Evolutionary conservation across 768 basidiomycete genomes (phyloP).

Genomic region (Hebeloma cylindrosporum): DNA sequence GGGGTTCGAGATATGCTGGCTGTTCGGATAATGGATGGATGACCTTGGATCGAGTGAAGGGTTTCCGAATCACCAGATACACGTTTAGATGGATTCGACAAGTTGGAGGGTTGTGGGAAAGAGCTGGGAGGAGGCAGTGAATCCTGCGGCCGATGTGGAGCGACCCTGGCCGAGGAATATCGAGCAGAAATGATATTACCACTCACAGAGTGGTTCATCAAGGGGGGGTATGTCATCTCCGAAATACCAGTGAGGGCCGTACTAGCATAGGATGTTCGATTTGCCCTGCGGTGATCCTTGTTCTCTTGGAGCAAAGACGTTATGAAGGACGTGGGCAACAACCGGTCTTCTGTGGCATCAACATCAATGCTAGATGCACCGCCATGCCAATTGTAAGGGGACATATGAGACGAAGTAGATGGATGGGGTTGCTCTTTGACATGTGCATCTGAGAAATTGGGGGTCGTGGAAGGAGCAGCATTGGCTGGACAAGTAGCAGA

Average conservation of each 20-base stretch:
- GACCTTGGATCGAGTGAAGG: constrained; percentile 33
- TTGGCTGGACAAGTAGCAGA: constrained; percentile 9
- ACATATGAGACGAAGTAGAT: constrained; percentile 20
- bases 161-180: constrained; percentile 1
- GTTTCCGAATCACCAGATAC: constrained; percentile 41
- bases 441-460: constrained; percentile 14
- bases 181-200: constrained; percentile 10
- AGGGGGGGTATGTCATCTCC: constrained; percentile 56
- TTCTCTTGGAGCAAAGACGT: constrained; percentile 54
- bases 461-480: constrained; percentile 13
- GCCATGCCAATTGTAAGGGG: constrained; percentile 61
- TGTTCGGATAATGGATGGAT: constrained; percentile 24
- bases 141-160: constrained; percentile 9
- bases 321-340: constrained; percentile 63
- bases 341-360: constrained; percentile 55
- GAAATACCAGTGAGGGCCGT: constrained; percentile 51
- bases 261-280: constrained; percentile 35
- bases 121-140: constrained; percentile 34
- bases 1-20: constrained; percentile 23
- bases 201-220: constrained; percentile 22
- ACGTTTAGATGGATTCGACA: constrained; percentile 16
- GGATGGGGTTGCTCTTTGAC: neutral
- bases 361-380: constrained; percentile 57
- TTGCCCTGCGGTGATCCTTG: constrained; percentile 27
- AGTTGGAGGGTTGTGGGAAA: constrained; percentile 32